Conservation (phyloP, 177 flowering plant genomes). For the Vitis hybrid region DNA sequence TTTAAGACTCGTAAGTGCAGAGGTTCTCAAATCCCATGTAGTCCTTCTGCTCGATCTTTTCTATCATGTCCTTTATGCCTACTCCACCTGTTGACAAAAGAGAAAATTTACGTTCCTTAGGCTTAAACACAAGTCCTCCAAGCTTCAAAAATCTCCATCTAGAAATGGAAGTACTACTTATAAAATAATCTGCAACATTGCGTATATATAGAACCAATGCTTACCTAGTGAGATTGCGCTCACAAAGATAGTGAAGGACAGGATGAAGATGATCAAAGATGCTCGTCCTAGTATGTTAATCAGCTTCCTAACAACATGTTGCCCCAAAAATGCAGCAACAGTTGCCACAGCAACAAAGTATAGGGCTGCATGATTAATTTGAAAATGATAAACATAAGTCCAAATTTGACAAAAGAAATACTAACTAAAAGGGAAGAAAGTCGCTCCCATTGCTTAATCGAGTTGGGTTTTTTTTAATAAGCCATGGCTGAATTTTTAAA, state of each 20-base stretch:
- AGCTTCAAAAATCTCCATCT: neutral
- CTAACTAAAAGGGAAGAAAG: neutral
- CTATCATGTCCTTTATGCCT: conserved; percentile 28
- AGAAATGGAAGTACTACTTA: neutral
- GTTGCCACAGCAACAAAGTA: conserved; percentile 28
- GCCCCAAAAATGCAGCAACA: conserved; percentile 37
- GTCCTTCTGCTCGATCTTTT: conserved; percentile 20
- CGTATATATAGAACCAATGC: neutral
- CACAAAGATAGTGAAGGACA: conserved; percentile 27
- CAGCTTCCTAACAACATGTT: conserved; percentile 27
- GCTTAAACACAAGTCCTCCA: neutral
- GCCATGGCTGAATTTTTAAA: neutral
- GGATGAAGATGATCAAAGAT: conserved; percentile 37
- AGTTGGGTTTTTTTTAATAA: neutral
- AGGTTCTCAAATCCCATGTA: conserved; percentile 45
- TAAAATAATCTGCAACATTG: no score
- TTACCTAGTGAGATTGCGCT: conserved; percentile 32
- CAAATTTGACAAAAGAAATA: neutral
- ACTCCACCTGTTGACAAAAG: conserved; percentile 33
- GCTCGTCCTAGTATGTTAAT: conserved; percentile 33
- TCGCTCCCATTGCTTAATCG: neutral
- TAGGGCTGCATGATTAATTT: conserved; percentile 21
- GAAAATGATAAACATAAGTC: neutral
- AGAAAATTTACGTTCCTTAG: neutral
- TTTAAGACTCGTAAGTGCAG: conserved; percentile 21